Percentiles rank a stretch among this genome's conserved stretches.
Conservation (phyloP, 371 early-diverging fungal species). For the Fennellomyces sp. region DNA sequence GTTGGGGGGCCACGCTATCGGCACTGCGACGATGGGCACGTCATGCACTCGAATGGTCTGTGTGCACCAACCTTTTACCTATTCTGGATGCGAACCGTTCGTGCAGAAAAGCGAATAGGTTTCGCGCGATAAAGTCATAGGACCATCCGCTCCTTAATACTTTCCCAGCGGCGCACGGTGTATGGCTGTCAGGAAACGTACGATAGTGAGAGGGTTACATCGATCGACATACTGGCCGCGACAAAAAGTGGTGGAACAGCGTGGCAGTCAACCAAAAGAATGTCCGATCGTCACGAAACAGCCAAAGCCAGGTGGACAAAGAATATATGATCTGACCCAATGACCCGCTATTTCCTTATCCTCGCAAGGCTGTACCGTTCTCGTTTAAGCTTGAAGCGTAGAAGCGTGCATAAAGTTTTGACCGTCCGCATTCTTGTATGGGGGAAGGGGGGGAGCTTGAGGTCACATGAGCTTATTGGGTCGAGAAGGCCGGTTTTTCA, state of each 20-base stretch:
- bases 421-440: neutral
- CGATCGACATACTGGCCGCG: neutral
- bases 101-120: neutral
- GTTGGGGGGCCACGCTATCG: no score
- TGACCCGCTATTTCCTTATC: no score
- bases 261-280: neutral
- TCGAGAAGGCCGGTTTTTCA: neutral
- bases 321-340: neutral
- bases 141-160: neutral
- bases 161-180: neutral
- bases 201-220: neutral
- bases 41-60: slow-evolving; percentile 6
- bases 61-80: neutral
- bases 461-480: neutral
- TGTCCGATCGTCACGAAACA: neutral
- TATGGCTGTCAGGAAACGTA: neutral
- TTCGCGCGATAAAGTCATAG: neutral
- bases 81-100: neutral
- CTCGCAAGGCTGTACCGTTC: no score
- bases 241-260: slow-evolving; percentile 4
- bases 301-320: neutral
- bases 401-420: neutral
- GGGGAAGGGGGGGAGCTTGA: neutral
- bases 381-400: neutral
- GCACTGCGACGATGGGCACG: neutral